These are phyloP conservation scores for Anthracocystis setariae DNA, from an alignment of 1,284 basidiomycete genomes.

Conservation along the genomic window DNA sequence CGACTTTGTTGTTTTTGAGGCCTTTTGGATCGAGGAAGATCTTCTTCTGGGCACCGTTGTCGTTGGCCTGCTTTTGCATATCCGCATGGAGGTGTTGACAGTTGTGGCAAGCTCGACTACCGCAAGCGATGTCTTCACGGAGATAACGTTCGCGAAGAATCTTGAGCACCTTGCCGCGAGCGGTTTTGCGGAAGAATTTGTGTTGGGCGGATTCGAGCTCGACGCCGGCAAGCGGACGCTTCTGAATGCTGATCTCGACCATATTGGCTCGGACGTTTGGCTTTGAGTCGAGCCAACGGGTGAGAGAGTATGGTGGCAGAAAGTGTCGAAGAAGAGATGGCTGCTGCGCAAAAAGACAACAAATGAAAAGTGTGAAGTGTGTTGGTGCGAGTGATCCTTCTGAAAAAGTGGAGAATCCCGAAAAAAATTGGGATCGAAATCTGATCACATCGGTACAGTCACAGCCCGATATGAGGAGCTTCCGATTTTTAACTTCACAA, in stretches of 20 bases:
- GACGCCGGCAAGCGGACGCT: constrained; percentile 54
- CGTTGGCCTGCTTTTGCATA: constrained; percentile 54
- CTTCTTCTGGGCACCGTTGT: constrained; percentile 72
- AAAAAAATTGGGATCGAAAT: background rate
- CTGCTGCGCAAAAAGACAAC: constrained; percentile 1
- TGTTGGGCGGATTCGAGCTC: constrained; percentile 47
- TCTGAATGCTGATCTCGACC: constrained; percentile 63
- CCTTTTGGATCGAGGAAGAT: constrained; percentile 50
- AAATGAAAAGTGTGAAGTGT: no score
- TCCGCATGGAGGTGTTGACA: constrained; percentile 49
- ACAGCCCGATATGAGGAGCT: background rate
- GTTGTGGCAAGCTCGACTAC: constrained; percentile 76
- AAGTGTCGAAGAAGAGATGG: background rate
- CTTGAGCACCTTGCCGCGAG: constrained; percentile 90
- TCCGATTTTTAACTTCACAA: background rate
- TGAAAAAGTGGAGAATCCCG: constrained; percentile 8
- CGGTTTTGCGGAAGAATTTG: constrained; percentile 77
- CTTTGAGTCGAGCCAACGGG: background rate
- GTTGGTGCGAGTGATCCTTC: background rate
- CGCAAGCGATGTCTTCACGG: constrained; percentile 91
- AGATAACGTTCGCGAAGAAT: constrained; percentile 96
- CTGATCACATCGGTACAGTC: constrained; percentile 1
- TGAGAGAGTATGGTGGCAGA: background rate
- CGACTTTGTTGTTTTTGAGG: constrained; percentile 44
- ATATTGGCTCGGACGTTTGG: constrained; percentile 5